Conservation (phyloP, 2,329 filamentous ascomycete genomes). For the Hyphodiscus sp. region DNA sequence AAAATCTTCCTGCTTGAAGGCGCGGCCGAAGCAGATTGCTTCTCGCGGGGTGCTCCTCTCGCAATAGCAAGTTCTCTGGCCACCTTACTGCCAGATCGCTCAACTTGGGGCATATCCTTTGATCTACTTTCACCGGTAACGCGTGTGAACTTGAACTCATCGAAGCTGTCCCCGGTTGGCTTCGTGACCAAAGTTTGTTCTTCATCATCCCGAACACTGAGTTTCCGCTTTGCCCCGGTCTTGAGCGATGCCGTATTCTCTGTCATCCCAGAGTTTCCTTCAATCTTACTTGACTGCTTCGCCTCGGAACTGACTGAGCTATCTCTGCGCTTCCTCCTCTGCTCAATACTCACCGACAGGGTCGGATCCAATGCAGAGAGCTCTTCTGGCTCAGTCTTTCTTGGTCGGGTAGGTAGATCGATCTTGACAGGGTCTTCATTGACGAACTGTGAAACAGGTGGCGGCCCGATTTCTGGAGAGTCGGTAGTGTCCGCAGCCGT, state of each 20-base stretch:
- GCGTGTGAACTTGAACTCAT: constrained; percentile 23
- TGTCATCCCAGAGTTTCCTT: constrained; percentile 5
- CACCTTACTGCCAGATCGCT: constrained; percentile 13
- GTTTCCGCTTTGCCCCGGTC: constrained; percentile 52
- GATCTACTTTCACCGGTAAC: constrained; percentile 27
- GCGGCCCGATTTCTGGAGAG: constrained; percentile 64
- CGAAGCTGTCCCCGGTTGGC: constrained; percentile 22
- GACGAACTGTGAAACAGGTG: constrained; percentile 52
- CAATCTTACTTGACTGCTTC: constrained; percentile 9
- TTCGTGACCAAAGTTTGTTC: constrained; percentile 32
- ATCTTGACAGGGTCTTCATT: constrained; percentile 49
- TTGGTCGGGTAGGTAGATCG: constrained; percentile 37
- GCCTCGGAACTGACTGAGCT: constrained; percentile 16
- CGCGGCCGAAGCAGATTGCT: constrained; percentile 6
- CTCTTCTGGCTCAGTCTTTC: constrained; percentile 15
- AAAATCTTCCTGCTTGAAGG: constrained; percentile 24
- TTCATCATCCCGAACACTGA: constrained; percentile 48
- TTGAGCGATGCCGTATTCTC: constrained; percentile 32
- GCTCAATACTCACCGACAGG: constrained; percentile 29
- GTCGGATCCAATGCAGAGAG: constrained; percentile 17
- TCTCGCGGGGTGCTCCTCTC: constrained; percentile 21
- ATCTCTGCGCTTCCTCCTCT: constrained; percentile 30
- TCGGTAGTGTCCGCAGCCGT: constrained; percentile 37
- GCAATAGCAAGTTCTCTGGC: constrained; percentile 22
- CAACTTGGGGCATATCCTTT: constrained; percentile 10